These are phyloP conservation scores for Monilinia aucupariae DNA, from an alignment of 2,329 filamentous ascomycete genomes.

Conservation along the genomic window DNA sequence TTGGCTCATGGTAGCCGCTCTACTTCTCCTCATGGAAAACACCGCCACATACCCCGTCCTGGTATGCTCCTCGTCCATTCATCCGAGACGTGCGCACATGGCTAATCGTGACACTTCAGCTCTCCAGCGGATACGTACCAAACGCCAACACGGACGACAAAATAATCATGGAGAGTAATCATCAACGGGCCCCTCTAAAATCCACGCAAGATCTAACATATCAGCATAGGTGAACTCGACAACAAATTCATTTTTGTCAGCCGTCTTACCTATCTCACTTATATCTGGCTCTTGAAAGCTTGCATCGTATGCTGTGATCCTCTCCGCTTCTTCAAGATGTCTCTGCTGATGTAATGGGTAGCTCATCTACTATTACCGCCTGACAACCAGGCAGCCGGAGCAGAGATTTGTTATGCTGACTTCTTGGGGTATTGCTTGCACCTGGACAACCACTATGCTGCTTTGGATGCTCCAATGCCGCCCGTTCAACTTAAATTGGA, in stretches of 20 bases:
- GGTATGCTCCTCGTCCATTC: neutral
- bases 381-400: conserved; percentile 20
- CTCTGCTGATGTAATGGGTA: conserved; percentile 3
- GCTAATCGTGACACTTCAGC: neutral
- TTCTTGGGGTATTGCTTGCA: neutral
- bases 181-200: no score
- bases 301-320: conserved; percentile 23
- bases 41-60: neutral
- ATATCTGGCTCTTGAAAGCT: conserved; percentile 28
- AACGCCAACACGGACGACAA: no score
- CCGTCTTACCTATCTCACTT: conserved; percentile 23
- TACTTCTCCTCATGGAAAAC: neutral
- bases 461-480: neutral
- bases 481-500: conserved; percentile 2
- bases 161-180: neutral
- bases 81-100: neutral
- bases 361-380: conserved; percentile 26
- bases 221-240: conserved; percentile 20
- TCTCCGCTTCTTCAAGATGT: neutral
- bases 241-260: conserved; percentile 23
- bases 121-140: neutral
- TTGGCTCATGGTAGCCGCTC: conserved; percentile 6
- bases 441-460: neutral
- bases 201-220: neutral
- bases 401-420: neutral